These are phyloP conservation scores for Sambucus nigra DNA, from an alignment of 129 eudicot genomes.

Conservation along the genomic window DNA sequence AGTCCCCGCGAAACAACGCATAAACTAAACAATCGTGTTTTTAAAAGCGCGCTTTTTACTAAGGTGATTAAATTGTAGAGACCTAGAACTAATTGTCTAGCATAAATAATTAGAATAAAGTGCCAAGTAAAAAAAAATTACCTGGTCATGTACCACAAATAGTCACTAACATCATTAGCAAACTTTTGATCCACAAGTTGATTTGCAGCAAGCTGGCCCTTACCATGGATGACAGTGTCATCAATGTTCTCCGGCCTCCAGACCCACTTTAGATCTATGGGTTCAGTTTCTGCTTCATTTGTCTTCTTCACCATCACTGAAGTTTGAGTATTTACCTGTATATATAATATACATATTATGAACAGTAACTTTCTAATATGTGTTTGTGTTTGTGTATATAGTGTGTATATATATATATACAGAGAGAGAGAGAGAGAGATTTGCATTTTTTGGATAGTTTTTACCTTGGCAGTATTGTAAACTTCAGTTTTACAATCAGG, in stretches of 20 bases:
- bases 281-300: slow-evolving; percentile 28
- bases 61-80: too few relatives aligned
- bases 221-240: slow-evolving; percentile 23
- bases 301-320: slow-evolving; percentile 31
- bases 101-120: not conserved
- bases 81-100: too few relatives aligned
- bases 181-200: slow-evolving; percentile 50
- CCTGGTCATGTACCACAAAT: slow-evolving; percentile 82
- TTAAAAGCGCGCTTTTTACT: too few relatives aligned
- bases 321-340: slow-evolving; percentile 59
- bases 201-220: slow-evolving; percentile 19
- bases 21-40: too few relatives aligned
- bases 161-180: slow-evolving; percentile 47
- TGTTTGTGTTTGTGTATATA: too few relatives aligned
- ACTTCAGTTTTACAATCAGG: slow-evolving; percentile 50
- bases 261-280: slow-evolving; percentile 34
- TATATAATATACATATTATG: not conserved
- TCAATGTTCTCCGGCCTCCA: slow-evolving; percentile 44
- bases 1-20: too few relatives aligned
- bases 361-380: too few relatives aligned
- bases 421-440: too few relatives aligned
- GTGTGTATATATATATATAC: not conserved
- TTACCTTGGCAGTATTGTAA: slow-evolving; percentile 79
- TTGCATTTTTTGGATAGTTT: too few relatives aligned
- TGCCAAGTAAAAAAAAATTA: not conserved